phyloP scores from a whole-genome alignment of 1,139 yeast species.

The Pichia sp. region DNA sequence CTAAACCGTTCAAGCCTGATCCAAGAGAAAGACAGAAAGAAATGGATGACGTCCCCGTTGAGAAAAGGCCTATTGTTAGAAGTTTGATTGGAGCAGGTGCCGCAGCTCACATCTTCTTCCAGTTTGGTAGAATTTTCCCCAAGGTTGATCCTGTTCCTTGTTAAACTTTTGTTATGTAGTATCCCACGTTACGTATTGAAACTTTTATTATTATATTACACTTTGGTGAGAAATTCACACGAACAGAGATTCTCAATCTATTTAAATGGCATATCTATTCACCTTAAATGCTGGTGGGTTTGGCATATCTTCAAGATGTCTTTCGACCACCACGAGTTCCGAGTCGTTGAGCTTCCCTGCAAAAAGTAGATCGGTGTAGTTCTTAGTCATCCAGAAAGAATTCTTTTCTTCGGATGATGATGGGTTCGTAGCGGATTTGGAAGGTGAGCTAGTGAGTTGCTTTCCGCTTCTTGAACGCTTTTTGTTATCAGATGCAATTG shows the following conservation, averaged over 20 bases:
- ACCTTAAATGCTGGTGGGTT: constrained; percentile 71
- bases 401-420: constrained; percentile 11
- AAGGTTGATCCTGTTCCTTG: constrained; percentile 19
- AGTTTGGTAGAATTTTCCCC: constrained; percentile 54
- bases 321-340: constrained; percentile 69
- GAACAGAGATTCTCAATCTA: no score
- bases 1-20: constrained; percentile 45
- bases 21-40: constrained; percentile 42
- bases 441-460: constrained; percentile 35
- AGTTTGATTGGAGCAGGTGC: constrained; percentile 60
- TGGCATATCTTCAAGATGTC: constrained; percentile 60
- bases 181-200: no score
- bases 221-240: no score
- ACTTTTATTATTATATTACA: no score
- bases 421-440: constrained; percentile 9
- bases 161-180: background rate
- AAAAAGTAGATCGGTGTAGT: constrained; percentile 66
- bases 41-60: constrained; percentile 29
- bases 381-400: constrained; percentile 70
- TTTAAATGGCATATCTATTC: constrained; percentile 51
- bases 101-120: constrained; percentile 65
- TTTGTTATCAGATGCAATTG: constrained; percentile 26
- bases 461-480: constrained; percentile 64
- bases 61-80: constrained; percentile 38
- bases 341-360: constrained; percentile 47